These are phyloP conservation scores for Epichloe festucae DNA, from an alignment of 2,329 filamentous ascomycete genomes.

Conservation along the genomic window DNA sequence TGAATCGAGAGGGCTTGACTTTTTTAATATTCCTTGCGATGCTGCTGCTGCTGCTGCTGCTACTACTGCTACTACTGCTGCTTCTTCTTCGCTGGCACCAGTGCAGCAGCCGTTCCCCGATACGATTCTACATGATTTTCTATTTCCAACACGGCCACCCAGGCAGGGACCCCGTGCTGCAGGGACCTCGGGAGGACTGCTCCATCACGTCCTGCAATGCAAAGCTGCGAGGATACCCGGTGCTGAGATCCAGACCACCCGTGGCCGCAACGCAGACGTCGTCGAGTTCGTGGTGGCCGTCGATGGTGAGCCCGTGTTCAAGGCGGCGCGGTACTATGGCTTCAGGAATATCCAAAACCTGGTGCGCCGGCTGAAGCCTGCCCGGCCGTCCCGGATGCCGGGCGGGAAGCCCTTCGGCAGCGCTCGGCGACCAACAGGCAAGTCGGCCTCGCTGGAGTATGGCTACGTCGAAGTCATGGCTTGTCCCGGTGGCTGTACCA, in stretches of 20 bases:
- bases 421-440: slow-evolving; percentile 38
- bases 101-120: slow-evolving; percentile 55
- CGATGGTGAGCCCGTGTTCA: slow-evolving; percentile 50
- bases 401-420: slow-evolving; percentile 52
- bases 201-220: slow-evolving; percentile 70
- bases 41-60: slow-evolving; percentile 26
- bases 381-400: slow-evolving; percentile 64
- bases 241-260: slow-evolving; percentile 54
- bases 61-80: slow-evolving; percentile 27
- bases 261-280: slow-evolving; percentile 83
- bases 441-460: slow-evolving; percentile 48
- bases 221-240: slow-evolving; percentile 59
- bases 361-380: slow-evolving; percentile 79
- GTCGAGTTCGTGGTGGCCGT: slow-evolving; percentile 65
- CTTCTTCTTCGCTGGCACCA: slow-evolving; percentile 20
- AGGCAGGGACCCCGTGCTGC: slow-evolving; percentile 37
- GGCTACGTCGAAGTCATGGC: slow-evolving; percentile 99
- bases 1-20: slow-evolving; percentile 63
- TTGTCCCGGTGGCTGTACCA: slow-evolving; percentile 96
- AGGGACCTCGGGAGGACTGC: slow-evolving; percentile 78
- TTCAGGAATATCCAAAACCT: slow-evolving; percentile 98
- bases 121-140: slow-evolving; percentile 51
- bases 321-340: slow-evolving; percentile 84
- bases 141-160: slow-evolving; percentile 47
- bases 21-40: slow-evolving; percentile 43